Evolutionary conservation across 2,329 filamentous ascomycete genomes (phyloP), one percentile per base, ranked within the genome.

Genomic region (Verticillium tricorpus): DNA sequence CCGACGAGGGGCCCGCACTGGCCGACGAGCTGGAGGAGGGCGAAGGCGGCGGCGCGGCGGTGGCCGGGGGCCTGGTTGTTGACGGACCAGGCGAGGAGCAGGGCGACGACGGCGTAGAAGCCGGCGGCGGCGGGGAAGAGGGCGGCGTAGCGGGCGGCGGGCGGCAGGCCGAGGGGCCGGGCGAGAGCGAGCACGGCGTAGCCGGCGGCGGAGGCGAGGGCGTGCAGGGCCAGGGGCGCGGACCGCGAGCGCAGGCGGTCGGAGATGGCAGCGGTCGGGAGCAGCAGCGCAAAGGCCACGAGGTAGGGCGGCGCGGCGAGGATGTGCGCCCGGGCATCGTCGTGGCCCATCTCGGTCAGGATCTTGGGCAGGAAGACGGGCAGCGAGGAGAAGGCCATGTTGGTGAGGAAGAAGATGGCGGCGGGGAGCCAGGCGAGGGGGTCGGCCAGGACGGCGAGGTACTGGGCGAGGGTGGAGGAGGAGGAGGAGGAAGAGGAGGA

Each of bases 331-430:
- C 84, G 77, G 2, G 90, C 76, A 1, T 83, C 75, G 39, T 85
- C 81, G 76, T 92, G 89, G 63, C 90, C 90, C 91, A 96, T 87
- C 71, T 89, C 85, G 63, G 81, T 79, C 56, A 96, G 83, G 65
- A 96, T 92, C 28, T 90, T 92, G 39, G 92, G 92, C 2, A 96
- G 82, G 72, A 96, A 96, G 57, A 95, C 91, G 2, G 93, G 93
- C 72, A 96, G 87, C 25, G 90, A 94, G 70, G 88, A 88, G 78
- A 96, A 97, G 14, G 92, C 90, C 72, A 96, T 89, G 75, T 97
- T 96, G 70, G 90, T 88, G 73, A 89, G 86, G 79, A 59, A 93
- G 80, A 96, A 91, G 85, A 96, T 96, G 68, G 85, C 75, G 1
- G 92, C 89, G 5, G 90, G 90, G 52, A 94, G 80, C 77, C 91